Percentiles rank a stretch among this genome's conserved stretches.
These are phyloP conservation scores for Lasiodiplodia theobromae DNA, from an alignment of 2,329 filamentous ascomycete genomes.

Conservation along the genomic window DNA sequence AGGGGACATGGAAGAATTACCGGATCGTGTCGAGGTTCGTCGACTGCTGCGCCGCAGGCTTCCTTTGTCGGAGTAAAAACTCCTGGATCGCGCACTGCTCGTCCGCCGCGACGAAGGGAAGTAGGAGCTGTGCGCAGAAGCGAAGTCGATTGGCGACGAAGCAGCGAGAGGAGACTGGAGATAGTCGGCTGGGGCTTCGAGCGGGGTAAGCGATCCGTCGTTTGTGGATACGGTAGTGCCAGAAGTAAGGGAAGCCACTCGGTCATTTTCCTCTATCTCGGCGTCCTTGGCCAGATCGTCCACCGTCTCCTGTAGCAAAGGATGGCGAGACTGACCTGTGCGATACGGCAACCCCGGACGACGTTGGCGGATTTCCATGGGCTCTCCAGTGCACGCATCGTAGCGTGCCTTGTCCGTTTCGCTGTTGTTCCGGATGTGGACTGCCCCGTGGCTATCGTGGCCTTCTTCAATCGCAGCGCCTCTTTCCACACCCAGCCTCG, in stretches of 20 bases:
- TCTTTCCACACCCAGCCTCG: constrained; percentile 26
- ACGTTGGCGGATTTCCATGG: constrained; percentile 8
- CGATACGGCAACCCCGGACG: constrained; percentile 40
- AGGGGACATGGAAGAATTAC: constrained; percentile 62
- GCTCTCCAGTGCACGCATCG: constrained; percentile 29
- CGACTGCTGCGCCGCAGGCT: constrained; percentile 45
- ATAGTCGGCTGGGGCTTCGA: constrained; percentile 44
- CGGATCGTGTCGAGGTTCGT: constrained; percentile 56
- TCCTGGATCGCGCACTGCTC: constrained; percentile 43
- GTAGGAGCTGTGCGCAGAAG: constrained; percentile 35
- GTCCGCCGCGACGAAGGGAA: constrained; percentile 37
- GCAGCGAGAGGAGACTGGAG: constrained; percentile 40
- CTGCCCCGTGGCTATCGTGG: constrained; percentile 37
- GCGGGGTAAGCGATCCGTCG: constrained; percentile 49
- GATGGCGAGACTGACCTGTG: constrained; percentile 41
- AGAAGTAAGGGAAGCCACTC: constrained; percentile 51
- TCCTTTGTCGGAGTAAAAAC: constrained; percentile 32
- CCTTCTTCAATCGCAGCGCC: constrained; percentile 29
- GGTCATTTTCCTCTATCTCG: constrained; percentile 38
- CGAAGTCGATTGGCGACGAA: constrained; percentile 47
- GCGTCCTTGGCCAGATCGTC: constrained; percentile 33
- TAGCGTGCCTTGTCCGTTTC: constrained; percentile 42
- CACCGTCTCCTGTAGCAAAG: constrained; percentile 45
- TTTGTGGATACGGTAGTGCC: constrained; percentile 49
- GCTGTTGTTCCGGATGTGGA: constrained; percentile 25